phyloP scores from a whole-genome alignment of 495 filamentous ascomycete genomes.

The Evansstolkia leycettana region DNA sequence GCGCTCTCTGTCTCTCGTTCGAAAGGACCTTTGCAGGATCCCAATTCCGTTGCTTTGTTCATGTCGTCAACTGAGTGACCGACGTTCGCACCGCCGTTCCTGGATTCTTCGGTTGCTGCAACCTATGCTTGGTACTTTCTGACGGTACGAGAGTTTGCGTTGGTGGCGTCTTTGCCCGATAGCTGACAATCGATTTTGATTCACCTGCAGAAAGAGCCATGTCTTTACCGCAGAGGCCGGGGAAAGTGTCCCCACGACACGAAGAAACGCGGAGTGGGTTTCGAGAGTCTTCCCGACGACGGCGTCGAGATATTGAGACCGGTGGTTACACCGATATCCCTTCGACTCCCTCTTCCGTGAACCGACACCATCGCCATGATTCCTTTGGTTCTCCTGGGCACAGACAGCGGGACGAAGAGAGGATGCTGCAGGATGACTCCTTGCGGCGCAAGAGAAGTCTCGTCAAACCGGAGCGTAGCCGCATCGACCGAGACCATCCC shows the following conservation, averaged over 20 bases:
- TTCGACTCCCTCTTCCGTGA: conserved; percentile 21
- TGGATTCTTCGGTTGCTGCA: too few relatives aligned
- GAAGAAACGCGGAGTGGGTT: conserved; percentile 45
- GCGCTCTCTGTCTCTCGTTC: too few relatives aligned
- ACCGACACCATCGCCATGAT: conserved; percentile 21
- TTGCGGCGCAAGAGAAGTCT: conserved; percentile 64
- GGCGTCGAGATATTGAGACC: conserved; percentile 55
- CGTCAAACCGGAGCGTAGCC: conserved; percentile 75
- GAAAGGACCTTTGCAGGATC: too few relatives aligned
- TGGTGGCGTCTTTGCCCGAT: too few relatives aligned
- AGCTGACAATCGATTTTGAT: background rate
- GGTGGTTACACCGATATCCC: conserved; percentile 38
- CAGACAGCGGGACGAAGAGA: conserved; percentile 27
- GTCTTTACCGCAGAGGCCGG: conserved; percentile 58
- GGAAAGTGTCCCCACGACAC: conserved; percentile 42
- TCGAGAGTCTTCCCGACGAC: conserved; percentile 56
- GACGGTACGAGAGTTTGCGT: too few relatives aligned
- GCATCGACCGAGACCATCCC: conserved; percentile 70
- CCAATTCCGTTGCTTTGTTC: too few relatives aligned
- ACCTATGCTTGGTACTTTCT: too few relatives aligned
- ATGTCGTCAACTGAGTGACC: too few relatives aligned
- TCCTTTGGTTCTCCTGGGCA: conserved; percentile 18
- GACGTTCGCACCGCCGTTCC: too few relatives aligned
- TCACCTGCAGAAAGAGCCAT: conserved; percentile 24
- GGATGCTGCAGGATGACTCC: conserved; percentile 20